Evolutionary conservation across 2,329 filamentous ascomycete species (phyloP).

Genomic region (Zasmidium citrigriseum): DNA sequence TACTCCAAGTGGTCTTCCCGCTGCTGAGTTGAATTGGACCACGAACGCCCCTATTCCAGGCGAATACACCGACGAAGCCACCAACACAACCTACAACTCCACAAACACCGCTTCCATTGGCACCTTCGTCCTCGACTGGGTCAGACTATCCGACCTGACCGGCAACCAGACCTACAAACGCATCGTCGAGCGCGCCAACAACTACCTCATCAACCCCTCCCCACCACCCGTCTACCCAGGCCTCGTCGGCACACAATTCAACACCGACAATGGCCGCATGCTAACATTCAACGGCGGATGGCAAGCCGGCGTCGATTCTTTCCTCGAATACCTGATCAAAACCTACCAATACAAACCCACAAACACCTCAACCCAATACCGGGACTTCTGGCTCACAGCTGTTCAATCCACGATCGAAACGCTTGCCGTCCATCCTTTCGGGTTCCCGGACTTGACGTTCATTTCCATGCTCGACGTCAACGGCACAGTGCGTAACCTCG

Average conservation of each 20-base stretch:
- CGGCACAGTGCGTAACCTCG: constrained; percentile 13
- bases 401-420: constrained; percentile 35
- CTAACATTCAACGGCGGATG: constrained; percentile 35
- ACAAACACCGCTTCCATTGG: constrained; percentile 23
- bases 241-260: constrained; percentile 30
- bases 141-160: constrained; percentile 28
- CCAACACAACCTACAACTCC: constrained; percentile 28
- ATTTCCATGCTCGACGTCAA: constrained; percentile 18
- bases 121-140: constrained; percentile 28
- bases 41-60: constrained; percentile 26
- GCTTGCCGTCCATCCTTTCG: constrained; percentile 30
- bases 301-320: constrained; percentile 34
- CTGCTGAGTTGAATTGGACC: constrained; percentile 19
- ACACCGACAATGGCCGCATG: constrained; percentile 27
- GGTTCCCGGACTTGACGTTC: constrained; percentile 30
- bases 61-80: constrained; percentile 10
- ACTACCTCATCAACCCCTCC: constrained; percentile 12
- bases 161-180: constrained; percentile 20
- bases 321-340: constrained; percentile 39
- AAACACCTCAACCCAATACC: constrained; percentile 23
- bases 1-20: constrained; percentile 23
- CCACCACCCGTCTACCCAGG: constrained; percentile 27
- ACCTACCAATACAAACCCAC: constrained; percentile 34
- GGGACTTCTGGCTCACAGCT: constrained; percentile 30
- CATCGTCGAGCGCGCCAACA: constrained; percentile 14